phyloP scores from a whole-genome alignment of 1,284 basidiomycete genomes.

The Pseudomicrostroma phylloplanum region DNA sequence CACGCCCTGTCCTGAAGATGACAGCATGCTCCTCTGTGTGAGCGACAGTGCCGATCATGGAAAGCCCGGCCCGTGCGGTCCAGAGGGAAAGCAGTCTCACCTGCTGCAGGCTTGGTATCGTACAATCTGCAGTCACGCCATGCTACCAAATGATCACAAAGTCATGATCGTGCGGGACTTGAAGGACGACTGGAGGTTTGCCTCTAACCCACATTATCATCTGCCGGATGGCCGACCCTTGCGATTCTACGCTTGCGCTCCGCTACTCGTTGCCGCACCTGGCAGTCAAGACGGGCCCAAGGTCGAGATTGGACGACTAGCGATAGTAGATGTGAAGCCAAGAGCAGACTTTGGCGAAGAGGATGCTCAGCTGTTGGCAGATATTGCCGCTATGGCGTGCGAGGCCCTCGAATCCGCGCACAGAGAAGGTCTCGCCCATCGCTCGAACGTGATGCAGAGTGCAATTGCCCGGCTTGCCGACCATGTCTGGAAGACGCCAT shows the following conservation, averaged over 20 bases:
- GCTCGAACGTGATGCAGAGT: background rate
- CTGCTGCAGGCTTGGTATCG: background rate
- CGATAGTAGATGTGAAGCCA: slow-evolving; percentile 25
- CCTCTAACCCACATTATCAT: slow-evolving; percentile 12
- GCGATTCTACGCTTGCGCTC: slow-evolving; percentile 36
- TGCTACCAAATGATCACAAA: slow-evolving; percentile 29
- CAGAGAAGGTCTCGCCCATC: background rate
- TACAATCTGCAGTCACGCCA: slow-evolving; percentile 28
- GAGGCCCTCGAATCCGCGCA: slow-evolving; percentile 33
- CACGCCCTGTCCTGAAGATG: background rate
- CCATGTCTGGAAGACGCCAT: background rate
- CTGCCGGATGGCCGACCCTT: slow-evolving; percentile 6
- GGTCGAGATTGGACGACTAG: slow-evolving; percentile 32
- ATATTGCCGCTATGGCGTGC: slow-evolving; percentile 30
- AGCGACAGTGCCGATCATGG: background rate
- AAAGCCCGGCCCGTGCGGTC: background rate
- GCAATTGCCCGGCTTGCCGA: background rate
- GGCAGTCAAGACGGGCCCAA: slow-evolving; percentile 19
- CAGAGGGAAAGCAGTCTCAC: background rate
- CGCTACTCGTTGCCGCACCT: slow-evolving; percentile 21
- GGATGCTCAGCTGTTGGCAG: slow-evolving; percentile 24
- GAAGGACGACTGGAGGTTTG: slow-evolving; percentile 31
- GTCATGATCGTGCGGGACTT: slow-evolving; percentile 28
- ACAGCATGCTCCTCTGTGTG: background rate
- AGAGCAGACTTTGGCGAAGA: slow-evolving; percentile 24